phyloP scores from a whole-genome alignment of 2,329 filamentous ascomycete species.

The Epichloe elymi region DNA sequence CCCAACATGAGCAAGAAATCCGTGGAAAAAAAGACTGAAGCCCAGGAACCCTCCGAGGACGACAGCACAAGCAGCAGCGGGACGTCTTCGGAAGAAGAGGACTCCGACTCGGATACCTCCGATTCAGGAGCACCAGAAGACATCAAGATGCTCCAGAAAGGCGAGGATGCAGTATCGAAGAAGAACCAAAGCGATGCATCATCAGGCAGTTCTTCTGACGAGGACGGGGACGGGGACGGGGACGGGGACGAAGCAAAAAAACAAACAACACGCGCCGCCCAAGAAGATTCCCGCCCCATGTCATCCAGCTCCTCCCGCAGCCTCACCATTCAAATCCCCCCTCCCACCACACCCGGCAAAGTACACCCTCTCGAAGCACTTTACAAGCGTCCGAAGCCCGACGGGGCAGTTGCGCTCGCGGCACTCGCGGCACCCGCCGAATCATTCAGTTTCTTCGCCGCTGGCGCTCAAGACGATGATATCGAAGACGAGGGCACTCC shows the following conservation, averaged over 20 bases:
- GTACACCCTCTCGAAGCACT: slow-evolving; percentile 84
- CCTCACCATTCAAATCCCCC: slow-evolving; percentile 43
- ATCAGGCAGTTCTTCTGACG: slow-evolving; percentile 6
- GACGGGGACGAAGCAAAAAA: not conserved
- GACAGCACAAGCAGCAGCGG: slow-evolving; percentile 28
- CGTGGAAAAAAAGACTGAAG: slow-evolving; percentile 6
- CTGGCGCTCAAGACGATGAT: slow-evolving; percentile 32
- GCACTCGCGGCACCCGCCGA: slow-evolving; percentile 25
- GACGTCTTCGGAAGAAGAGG: slow-evolving; percentile 20
- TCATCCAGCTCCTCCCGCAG: slow-evolving; percentile 37
- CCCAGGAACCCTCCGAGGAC: slow-evolving; percentile 7
- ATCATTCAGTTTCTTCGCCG: slow-evolving; percentile 66
- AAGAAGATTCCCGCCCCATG: slow-evolving; percentile 15
- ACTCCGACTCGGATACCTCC: slow-evolving; percentile 18
- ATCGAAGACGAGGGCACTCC: slow-evolving; percentile 28
- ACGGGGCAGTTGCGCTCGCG: slow-evolving; percentile 18
- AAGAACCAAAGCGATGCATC: slow-evolving; percentile 7
- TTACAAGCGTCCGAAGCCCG: slow-evolving; percentile 59
- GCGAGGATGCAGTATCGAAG: slow-evolving; percentile 9
- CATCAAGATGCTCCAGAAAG: slow-evolving; percentile 10
- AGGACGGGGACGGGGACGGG: slow-evolving; percentile 7
- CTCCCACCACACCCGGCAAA: slow-evolving; percentile 33
- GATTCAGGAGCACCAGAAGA: slow-evolving; percentile 10
- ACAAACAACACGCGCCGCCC: slow-evolving; percentile 11
- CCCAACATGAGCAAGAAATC: slow-evolving; percentile 13